Evolutionary conservation across 148 eudicot genomes (phyloP).

Genomic region (Silene conica): DNA sequence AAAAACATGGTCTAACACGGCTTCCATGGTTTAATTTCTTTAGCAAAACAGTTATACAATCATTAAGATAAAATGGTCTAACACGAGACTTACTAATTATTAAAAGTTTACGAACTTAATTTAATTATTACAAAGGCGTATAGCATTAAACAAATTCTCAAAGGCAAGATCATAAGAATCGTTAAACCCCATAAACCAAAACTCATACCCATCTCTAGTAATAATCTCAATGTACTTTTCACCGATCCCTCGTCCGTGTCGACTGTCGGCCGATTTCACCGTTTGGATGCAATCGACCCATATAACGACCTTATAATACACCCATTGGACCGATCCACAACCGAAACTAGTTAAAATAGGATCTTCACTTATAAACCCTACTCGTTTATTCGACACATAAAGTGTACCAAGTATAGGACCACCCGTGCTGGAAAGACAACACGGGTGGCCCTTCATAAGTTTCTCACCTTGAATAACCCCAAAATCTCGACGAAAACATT

Average conservation of each 20-base stretch:
- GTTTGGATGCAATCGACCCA: background rate
- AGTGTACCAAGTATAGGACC: background rate
- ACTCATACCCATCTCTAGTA: background rate
- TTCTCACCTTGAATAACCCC: background rate
- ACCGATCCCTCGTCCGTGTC: background rate
- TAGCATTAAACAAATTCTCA: conserved; percentile 1
- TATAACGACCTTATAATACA: background rate
- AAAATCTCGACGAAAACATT: background rate
- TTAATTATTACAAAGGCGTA: background rate
- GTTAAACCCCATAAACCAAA: background rate
- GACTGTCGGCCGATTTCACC: background rate
- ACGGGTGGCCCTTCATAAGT: conserved; percentile 1
- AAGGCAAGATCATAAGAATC: conserved; percentile 1
- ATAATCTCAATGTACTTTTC: background rate
- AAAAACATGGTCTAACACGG: no score
- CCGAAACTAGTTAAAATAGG: background rate
- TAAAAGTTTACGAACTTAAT: background rate
- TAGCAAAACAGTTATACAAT: no score
- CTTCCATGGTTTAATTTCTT: no score
- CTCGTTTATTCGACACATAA: background rate
- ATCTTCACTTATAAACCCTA: background rate
- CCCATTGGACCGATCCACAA: conserved; percentile 1
- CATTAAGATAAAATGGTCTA: background rate
- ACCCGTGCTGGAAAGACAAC: background rate
- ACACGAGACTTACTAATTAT: background rate